Conservation (phyloP, 495 filamentous ascomycete species). For the Aspergillus incahuasiensis region DNA sequence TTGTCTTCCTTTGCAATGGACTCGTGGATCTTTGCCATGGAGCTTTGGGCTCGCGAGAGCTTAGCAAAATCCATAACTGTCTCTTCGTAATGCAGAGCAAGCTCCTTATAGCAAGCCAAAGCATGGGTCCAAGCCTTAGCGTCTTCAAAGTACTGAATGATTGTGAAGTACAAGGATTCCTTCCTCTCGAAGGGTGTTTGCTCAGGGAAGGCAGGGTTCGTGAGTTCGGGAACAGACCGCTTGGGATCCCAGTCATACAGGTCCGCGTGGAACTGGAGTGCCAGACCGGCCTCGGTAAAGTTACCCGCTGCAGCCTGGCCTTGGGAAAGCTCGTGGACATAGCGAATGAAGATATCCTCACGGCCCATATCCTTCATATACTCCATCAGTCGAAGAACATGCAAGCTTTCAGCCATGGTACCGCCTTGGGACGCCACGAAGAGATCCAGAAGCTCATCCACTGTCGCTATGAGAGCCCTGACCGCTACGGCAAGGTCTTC, state of each 20-base stretch:
- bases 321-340: slow-evolving; percentile 87
- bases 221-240: slow-evolving; percentile 59
- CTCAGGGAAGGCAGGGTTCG: slow-evolving; percentile 71
- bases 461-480: slow-evolving; percentile 69
- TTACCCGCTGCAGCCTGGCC: slow-evolving; percentile 72
- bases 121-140: slow-evolving; percentile 89
- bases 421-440: slow-evolving; percentile 87
- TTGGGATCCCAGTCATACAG: slow-evolving; percentile 86
- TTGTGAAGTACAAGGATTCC: slow-evolving; percentile 85
- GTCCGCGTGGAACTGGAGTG: slow-evolving; percentile 85
- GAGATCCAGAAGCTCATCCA: slow-evolving; percentile 88
- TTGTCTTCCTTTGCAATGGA: slow-evolving; percentile 74
- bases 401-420: slow-evolving; percentile 73
- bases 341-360: slow-evolving; percentile 93
- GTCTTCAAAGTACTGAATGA: slow-evolving; percentile 92
- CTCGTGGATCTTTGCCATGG: slow-evolving; percentile 93
- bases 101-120: slow-evolving; percentile 84
- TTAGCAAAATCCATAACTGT: slow-evolving; percentile 90
- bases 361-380: slow-evolving; percentile 96
- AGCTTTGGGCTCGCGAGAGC: slow-evolving; percentile 79
- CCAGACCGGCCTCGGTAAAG: slow-evolving; percentile 85
- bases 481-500: slow-evolving; percentile 75
- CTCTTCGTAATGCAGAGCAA: slow-evolving; percentile 81
- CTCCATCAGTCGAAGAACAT: slow-evolving; percentile 89
- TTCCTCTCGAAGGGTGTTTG: slow-evolving; percentile 92